Conservation (phyloP, 108 stramenopile species). For the Skeletonema costatum region DNA sequence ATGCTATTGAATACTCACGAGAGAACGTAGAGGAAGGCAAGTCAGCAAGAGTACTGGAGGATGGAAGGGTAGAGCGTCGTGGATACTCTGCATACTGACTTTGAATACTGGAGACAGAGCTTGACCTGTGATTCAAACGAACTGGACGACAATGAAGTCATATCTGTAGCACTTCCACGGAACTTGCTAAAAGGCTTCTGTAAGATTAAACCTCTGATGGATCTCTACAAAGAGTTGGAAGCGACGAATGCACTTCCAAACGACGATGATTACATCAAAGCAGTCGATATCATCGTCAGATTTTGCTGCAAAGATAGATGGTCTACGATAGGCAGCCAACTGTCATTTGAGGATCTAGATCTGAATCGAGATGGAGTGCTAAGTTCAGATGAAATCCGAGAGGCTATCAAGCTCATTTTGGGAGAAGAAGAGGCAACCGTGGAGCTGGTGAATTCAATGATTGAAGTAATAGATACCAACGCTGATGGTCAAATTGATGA, state of each 20-base stretch:
- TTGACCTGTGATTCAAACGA: neutral
- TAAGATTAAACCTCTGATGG: slow-evolving; percentile 75
- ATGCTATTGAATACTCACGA: slow-evolving; percentile 70
- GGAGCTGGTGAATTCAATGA: slow-evolving; percentile 71
- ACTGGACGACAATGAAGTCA: slow-evolving; percentile 29
- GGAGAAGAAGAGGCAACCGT: slow-evolving; percentile 64
- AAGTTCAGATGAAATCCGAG: slow-evolving; percentile 58
- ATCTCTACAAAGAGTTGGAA: slow-evolving; percentile 58
- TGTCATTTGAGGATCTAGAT: slow-evolving; percentile 69
- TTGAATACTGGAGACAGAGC: slow-evolving; percentile 49
- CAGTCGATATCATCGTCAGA: slow-evolving; percentile 65
- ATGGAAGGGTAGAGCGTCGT: slow-evolving; percentile 50
- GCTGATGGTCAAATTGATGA: slow-evolving; percentile 68
- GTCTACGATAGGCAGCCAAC: slow-evolving; percentile 37
- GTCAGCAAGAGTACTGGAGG: slow-evolving; percentile 19
- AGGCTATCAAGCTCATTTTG: slow-evolving; percentile 44
- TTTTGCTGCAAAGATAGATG: slow-evolving; percentile 69
- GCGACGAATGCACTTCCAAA: slow-evolving; percentile 50
- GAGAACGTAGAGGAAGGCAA: slow-evolving; percentile 55
- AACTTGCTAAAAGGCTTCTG: slow-evolving; percentile 85
- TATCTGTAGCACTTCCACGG: slow-evolving; percentile 72
- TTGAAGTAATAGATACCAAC: slow-evolving; percentile 71
- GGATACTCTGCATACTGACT: slow-evolving; percentile 75
- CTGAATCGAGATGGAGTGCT: slow-evolving; percentile 68
- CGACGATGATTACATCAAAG: slow-evolving; percentile 70